These are phyloP conservation scores for Amauroascus verrucosus DNA, from an alignment of 2,329 filamentous ascomycete species.

Conservation along the genomic window DNA sequence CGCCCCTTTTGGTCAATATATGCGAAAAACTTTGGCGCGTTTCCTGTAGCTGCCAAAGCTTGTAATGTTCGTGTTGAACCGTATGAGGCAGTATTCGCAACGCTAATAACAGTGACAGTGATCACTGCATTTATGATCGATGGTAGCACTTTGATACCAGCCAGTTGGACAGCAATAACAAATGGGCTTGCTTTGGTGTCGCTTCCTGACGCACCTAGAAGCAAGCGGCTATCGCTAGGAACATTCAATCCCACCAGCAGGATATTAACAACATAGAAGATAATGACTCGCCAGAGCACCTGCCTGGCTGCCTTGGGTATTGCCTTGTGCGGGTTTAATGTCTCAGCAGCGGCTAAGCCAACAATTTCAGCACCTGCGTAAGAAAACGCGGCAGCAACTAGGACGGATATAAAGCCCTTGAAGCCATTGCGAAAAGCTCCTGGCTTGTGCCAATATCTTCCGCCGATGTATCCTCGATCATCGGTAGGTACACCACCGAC, in stretches of 20 bases:
- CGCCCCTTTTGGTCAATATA: constrained; percentile 51
- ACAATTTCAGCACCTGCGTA: constrained; percentile 40
- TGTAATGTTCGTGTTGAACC: constrained; percentile 58
- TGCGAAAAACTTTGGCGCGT: constrained; percentile 61
- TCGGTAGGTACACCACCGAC: constrained; percentile 54
- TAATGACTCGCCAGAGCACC: constrained; percentile 45
- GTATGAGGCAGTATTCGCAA: constrained; percentile 56
- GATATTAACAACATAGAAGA: constrained; percentile 49
- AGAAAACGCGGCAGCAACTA: constrained; percentile 31
- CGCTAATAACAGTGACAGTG: constrained; percentile 59
- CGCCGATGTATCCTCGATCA: constrained; percentile 48
- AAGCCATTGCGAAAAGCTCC: constrained; percentile 52
- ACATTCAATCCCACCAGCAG: constrained; percentile 51
- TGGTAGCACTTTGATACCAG: constrained; percentile 56
- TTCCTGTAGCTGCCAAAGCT: constrained; percentile 65
- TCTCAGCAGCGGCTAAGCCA: constrained; percentile 47
- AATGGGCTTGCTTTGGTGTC: constrained; percentile 51
- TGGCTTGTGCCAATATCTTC: constrained; percentile 55
- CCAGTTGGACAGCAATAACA: constrained; percentile 60
- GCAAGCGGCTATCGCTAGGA: constrained; percentile 53
- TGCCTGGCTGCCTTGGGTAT: constrained; percentile 46
- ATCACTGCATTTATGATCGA: constrained; percentile 67
- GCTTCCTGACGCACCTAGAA: constrained; percentile 48
- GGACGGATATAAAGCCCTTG: constrained; percentile 52
- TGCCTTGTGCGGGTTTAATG: constrained; percentile 41